Conservation (phyloP, 2,329 filamentous ascomycete species). For the Gyromitra esculenta region DNA sequence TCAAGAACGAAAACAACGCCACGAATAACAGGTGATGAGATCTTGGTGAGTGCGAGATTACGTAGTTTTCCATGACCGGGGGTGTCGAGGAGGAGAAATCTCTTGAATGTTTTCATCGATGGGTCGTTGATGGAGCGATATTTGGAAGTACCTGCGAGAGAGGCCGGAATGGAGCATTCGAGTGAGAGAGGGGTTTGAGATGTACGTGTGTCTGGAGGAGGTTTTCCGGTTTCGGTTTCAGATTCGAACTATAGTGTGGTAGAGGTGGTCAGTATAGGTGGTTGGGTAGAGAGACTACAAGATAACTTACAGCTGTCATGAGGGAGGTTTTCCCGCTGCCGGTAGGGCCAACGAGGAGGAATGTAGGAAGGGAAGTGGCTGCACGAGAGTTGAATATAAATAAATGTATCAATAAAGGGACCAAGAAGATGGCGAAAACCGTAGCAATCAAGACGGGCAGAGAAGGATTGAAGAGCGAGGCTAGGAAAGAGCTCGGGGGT, state of each 20-base stretch:
- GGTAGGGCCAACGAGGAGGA: slow-evolving; percentile 82
- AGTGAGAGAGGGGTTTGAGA: slow-evolving; percentile 70
- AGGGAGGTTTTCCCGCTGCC: slow-evolving; percentile 89
- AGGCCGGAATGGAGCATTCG: slow-evolving; percentile 67
- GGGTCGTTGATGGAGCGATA: slow-evolving; percentile 75
- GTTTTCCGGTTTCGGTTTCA: slow-evolving; percentile 68
- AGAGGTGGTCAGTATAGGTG: slow-evolving; percentile 62
- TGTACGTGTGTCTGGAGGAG: slow-evolving; percentile 67
- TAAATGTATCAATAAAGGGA: slow-evolving; percentile 81
- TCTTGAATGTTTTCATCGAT: slow-evolving; percentile 68
- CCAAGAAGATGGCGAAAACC: slow-evolving; percentile 73
- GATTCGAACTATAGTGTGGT: slow-evolving; percentile 63
- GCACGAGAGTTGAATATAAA: slow-evolving; percentile 74
- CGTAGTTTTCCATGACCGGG: slow-evolving; percentile 96
- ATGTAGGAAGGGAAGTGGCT: slow-evolving; percentile 75
- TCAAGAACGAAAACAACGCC: slow-evolving; percentile 92
- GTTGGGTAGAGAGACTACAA: slow-evolving; percentile 21
- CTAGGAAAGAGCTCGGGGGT: slow-evolving; percentile 60
- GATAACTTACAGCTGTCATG: slow-evolving; percentile 72
- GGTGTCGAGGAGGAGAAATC: slow-evolving; percentile 84
- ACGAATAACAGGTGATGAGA: slow-evolving; percentile 64
- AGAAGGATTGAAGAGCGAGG: slow-evolving; percentile 70
- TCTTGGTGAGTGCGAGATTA: slow-evolving; percentile 69
- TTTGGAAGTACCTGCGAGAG: slow-evolving; percentile 67
- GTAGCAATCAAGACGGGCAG: slow-evolving; percentile 73